Conservation (phyloP, 345 rosid genomes). For the Eucalyptus guilfoylei region DNA sequence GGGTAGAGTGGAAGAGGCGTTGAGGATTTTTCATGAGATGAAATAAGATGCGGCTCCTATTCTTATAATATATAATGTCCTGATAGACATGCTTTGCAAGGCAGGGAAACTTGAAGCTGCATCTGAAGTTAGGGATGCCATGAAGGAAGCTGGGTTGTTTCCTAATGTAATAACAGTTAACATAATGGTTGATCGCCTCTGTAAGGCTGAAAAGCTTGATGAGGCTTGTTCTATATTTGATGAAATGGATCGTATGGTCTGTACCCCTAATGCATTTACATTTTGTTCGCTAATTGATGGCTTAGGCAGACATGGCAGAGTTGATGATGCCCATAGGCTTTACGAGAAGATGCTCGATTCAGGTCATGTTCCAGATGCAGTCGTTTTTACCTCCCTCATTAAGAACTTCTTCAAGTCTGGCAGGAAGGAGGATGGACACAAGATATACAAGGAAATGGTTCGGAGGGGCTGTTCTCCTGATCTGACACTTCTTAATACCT, state of each 20-base stretch:
- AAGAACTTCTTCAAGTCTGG: constrained; percentile 71
- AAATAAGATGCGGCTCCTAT: constrained; percentile 77
- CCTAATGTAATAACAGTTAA: constrained; percentile 79
- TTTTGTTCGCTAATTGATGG: constrained; percentile 92
- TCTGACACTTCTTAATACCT: constrained; percentile 65
- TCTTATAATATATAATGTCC: constrained; percentile 60
- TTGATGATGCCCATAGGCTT: constrained; percentile 78
- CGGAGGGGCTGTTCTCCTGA: constrained; percentile 57
- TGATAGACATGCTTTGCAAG: constrained; percentile 77
- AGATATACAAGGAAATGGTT: constrained; percentile 84
- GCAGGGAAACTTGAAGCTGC: constrained; percentile 63
- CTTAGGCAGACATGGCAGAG: constrained; percentile 80
- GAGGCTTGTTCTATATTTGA: constrained; percentile 72
- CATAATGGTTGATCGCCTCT: constrained; percentile 88
- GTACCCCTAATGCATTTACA: constrained; percentile 69
- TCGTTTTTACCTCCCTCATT: constrained; percentile 77
- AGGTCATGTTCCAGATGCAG: constrained; percentile 39
- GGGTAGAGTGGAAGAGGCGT: constrained; percentile 55
- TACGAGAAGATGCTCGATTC: constrained; percentile 82
- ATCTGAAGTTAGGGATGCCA: constrained; percentile 58
- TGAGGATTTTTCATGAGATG: constrained; percentile 72
- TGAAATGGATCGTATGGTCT: constrained; percentile 65
- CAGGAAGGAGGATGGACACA: constrained; percentile 92
- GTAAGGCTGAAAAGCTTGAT: constrained; percentile 79
- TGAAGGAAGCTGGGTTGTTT: constrained; percentile 76